Evolutionary conservation across 345 rosid species (phyloP), one percentile per base, ranked within the genome.

Genomic region (Combretum micranthum): DNA sequence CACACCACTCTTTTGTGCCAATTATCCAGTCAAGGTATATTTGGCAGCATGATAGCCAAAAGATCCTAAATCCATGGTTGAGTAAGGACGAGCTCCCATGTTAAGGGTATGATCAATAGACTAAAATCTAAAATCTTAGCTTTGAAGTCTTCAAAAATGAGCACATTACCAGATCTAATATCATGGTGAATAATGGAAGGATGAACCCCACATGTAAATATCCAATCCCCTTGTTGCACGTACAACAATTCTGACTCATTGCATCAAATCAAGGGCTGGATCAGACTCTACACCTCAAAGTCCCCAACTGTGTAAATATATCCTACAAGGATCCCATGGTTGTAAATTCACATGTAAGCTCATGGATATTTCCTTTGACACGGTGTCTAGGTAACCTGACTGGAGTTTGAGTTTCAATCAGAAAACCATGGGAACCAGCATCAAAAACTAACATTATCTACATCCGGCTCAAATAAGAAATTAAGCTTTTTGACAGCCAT

Each of bases 41-140:
- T 74, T 75, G 13, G 75, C 75, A 50, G 79, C 79, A 55, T 74
- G 75, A 70, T 69, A 74, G 37, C 78, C 78, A 48, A 74, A 74
- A 42, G 78, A 69, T 50, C 78, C 78, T 56, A 69, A 52, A 51
- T 69, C 75, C 56, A 75, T 63, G 10, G 78, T 74, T 2, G 75
- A 69, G 66, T 74, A 75, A 52, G 70, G 63, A 7, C 78, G 69
- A 56, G 75, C 78, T 4, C 72, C 64, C 22, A 73, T 66, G 22
- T 74, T 75, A 51, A 75, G 67, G 45, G 75, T 51, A 16, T 62
- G 72, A 63, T 50, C 25, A 68, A 70, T 61, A 66, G 16, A 64
- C 66, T 74, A 57, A 74, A 74, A 56, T 74, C 78, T 2, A 75
- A 75, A 15, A 74, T 66, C 60, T 70, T 25, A 25, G 32, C 32